These are phyloP conservation scores for Scytalidium lignicola DNA, from an alignment of 2,329 filamentous ascomycete genomes.

Conservation along the genomic window DNA sequence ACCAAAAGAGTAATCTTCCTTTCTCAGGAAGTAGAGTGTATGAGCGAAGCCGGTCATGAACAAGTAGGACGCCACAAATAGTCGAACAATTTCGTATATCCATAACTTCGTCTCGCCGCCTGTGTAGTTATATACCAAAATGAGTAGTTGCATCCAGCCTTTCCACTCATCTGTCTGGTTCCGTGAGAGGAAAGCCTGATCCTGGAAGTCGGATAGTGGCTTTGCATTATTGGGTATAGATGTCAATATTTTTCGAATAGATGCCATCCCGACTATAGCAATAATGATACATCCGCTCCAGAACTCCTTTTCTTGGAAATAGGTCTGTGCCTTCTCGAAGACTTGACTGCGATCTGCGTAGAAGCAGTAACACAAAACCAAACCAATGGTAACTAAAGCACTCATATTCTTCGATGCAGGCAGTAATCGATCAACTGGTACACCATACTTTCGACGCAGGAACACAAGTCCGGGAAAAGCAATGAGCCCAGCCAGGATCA, in stretches of 20 bases:
- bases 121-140: conserved; percentile 55
- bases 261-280: conserved; percentile 26
- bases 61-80: conserved; percentile 53
- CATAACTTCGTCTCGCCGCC: conserved; percentile 43
- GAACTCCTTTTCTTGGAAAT: conserved; percentile 33
- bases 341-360: conserved; percentile 48
- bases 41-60: conserved; percentile 61
- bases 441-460: conserved; percentile 10
- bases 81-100: conserved; percentile 49
- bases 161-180: conserved; percentile 61
- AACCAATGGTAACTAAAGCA: conserved; percentile 15
- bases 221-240: not conserved
- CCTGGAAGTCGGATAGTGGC: conserved; percentile 2
- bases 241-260: conserved; percentile 18
- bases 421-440: conserved; percentile 12
- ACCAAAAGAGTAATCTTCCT: conserved; percentile 49
- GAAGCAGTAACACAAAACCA: conserved; percentile 39
- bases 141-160: conserved; percentile 56
- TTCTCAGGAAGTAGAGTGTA: conserved; percentile 51
- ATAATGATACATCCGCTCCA: conserved; percentile 21
- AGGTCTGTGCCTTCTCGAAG: conserved; percentile 46
- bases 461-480: conserved; percentile 24
- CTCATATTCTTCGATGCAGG: conserved; percentile 13
- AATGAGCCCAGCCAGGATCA: conserved; percentile 27
- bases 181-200: conserved; percentile 42